Evolutionary conservation across 2,329 filamentous ascomycete genomes (phyloP).

Genomic region (Alternaria sp.): DNA sequence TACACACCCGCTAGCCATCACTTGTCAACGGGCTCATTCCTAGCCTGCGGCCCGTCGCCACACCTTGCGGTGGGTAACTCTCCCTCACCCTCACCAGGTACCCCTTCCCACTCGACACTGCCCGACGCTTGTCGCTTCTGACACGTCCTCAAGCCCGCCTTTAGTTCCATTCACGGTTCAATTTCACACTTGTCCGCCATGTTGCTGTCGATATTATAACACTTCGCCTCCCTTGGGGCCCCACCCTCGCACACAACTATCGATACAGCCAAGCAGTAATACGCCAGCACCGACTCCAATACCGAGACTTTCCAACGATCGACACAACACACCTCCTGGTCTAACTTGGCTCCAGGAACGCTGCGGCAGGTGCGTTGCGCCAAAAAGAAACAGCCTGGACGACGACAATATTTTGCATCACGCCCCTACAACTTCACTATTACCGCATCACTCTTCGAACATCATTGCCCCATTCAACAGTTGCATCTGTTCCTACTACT

Average conservation of each 20-base stretch:
- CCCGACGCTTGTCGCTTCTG: conserved; percentile 30
- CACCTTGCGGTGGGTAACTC: conserved; percentile 41
- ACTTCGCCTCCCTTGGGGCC: conserved; percentile 47
- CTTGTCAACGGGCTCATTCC: conserved; percentile 26
- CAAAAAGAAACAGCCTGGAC: neutral
- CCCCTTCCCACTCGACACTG: conserved; percentile 34
- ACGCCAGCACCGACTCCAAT: conserved; percentile 12
- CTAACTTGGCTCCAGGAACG: conserved; percentile 8
- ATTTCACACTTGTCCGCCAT: conserved; percentile 40
- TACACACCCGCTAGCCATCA: conserved; percentile 15
- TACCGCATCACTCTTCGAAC: conserved; percentile 1
- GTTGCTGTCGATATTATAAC: conserved; percentile 50
- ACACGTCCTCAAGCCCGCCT: conserved; percentile 30
- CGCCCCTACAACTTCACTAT: neutral
- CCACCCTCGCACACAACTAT: conserved; percentile 27
- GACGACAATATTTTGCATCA: neutral
- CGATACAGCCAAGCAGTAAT: conserved; percentile 18
- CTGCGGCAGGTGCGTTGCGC: neutral
- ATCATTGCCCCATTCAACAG: neutral
- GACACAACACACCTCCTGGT: conserved; percentile 15
- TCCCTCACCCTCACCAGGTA: conserved; percentile 45
- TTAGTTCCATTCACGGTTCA: conserved; percentile 41
- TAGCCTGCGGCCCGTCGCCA: conserved; percentile 43
- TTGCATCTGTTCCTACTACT: conserved; percentile 2
- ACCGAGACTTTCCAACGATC: conserved; percentile 10